These are phyloP conservation scores for Comarum palustre DNA, from an alignment of 306 rosid genomes.

Conservation along the genomic window DNA sequence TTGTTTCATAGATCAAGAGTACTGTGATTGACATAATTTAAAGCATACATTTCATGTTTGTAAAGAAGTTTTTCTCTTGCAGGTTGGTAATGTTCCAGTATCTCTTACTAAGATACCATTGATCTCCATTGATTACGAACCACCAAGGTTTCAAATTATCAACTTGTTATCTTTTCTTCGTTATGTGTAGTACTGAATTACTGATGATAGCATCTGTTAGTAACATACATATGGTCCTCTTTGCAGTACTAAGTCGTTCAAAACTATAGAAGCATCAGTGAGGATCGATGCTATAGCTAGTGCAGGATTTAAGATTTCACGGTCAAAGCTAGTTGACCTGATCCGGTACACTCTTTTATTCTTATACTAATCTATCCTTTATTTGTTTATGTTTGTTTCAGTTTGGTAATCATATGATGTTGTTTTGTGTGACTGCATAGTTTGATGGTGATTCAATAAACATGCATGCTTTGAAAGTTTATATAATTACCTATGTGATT, in stretches of 20 bases:
- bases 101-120: constrained; percentile 73
- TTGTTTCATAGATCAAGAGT: background rate
- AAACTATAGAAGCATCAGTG: constrained; percentile 71
- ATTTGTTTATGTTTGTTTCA: background rate
- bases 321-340: constrained; percentile 83
- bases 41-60: background rate
- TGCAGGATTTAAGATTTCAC: constrained; percentile 89
- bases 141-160: constrained; percentile 55
- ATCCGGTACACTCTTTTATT: constrained; percentile 49
- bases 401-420: background rate
- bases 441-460: background rate
- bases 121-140: constrained; percentile 85
- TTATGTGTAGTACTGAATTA: background rate
- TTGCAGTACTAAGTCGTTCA: constrained; percentile 75
- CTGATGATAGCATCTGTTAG: background rate
- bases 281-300: constrained; percentile 95
- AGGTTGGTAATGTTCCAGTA: constrained; percentile 89
- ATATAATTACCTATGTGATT: background rate
- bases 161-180: constrained; percentile 18
- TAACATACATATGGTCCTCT: constrained; percentile 3
- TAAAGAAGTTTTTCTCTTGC: constrained; percentile 28
- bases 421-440: constrained; percentile 8
- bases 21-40: background rate
- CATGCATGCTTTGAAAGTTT: background rate
- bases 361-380: background rate